Evolutionary conservation across 108 stramenopile species (phyloP), one percentile per base, ranked within the genome.

Genomic region (Schizochytrium sp.): DNA sequence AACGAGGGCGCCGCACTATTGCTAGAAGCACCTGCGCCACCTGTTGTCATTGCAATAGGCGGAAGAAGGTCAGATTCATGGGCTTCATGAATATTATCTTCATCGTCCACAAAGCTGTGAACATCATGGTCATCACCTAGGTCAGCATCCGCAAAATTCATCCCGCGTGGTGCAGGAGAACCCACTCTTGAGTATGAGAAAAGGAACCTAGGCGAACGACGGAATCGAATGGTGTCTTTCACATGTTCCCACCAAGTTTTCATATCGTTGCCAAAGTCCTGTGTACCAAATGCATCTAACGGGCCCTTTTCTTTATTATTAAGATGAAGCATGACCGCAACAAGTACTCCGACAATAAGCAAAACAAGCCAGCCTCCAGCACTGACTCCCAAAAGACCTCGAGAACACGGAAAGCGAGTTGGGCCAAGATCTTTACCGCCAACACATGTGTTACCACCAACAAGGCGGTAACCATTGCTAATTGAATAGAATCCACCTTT

Each of bases 381-480:
- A 4, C 44, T 46, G 17, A 88, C 44, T n/a, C 58, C 41, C 5
- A 57, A 46, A 47, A 57, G 7, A 10, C 88, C 56, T 10, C 17
- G 58, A 12, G 88, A 45, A 61, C 56, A 42, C 15, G 17, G n/a
- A 47, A 57, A 88, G 40, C n/a, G 13, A 15, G 60, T 61, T 7
- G 59, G 46, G 19, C 40, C 88, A 8, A 60, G 13, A 47, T 57
- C 15, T 1, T 88, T 57, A 50, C 88, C 88, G 58, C 88, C 88
- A 17, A 17, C 59, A 50, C 88, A 88, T 13, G 88, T 88, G 61
- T 88, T 57, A 3, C 88, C 88, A 38, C 55, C 58, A 12, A 88
- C 88, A 15, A 57, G 38, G 41, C 88, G 58, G 88, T 88, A 88
- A 38, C 88, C 88, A 3, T 60, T 61, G 58, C 55, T 61, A 2